phyloP scores from a whole-genome alignment of 768 basidiomycete species.

The Trametes meyenii region DNA sequence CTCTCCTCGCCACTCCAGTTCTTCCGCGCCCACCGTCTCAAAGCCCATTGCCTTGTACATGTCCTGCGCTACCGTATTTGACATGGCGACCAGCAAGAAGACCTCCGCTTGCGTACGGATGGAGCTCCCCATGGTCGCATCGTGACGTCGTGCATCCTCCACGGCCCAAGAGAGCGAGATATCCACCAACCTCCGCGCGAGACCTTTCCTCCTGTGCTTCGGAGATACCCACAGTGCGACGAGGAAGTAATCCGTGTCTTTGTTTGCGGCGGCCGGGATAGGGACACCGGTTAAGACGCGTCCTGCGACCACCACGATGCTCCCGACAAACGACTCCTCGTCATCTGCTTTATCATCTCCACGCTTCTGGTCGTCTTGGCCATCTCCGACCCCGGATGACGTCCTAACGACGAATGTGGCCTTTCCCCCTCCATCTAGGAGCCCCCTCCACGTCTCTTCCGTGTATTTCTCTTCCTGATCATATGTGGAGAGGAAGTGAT shows the following conservation, averaged over 20 bases:
- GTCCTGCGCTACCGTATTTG: too few relatives aligned
- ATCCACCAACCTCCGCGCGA: neutral
- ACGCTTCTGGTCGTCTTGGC: too few relatives aligned
- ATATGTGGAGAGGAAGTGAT: constrained; percentile 3
- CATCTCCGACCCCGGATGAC: neutral
- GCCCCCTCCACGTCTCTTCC: constrained; percentile 1
- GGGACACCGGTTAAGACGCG: neutral
- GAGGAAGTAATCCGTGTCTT: neutral
- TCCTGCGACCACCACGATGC: too few relatives aligned
- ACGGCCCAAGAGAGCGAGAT: neutral
- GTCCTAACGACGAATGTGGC: neutral
- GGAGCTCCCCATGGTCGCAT: too few relatives aligned
- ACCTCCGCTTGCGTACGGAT: neutral
- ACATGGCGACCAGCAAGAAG: neutral
- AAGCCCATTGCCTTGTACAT: too few relatives aligned
- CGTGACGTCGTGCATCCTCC: neutral
- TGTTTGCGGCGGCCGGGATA: neutral
- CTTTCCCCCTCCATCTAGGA: neutral
- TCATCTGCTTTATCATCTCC: too few relatives aligned
- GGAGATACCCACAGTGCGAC: neutral
- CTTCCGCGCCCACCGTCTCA: too few relatives aligned
- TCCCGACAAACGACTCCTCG: neutral
- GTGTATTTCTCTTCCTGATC: neutral
- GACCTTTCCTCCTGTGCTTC: neutral
- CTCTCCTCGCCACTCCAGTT: too few relatives aligned